These are phyloP conservation scores for Aspergillus sp. DNA, from an alignment of 2,329 filamentous ascomycete genomes.

Conservation along the genomic window DNA sequence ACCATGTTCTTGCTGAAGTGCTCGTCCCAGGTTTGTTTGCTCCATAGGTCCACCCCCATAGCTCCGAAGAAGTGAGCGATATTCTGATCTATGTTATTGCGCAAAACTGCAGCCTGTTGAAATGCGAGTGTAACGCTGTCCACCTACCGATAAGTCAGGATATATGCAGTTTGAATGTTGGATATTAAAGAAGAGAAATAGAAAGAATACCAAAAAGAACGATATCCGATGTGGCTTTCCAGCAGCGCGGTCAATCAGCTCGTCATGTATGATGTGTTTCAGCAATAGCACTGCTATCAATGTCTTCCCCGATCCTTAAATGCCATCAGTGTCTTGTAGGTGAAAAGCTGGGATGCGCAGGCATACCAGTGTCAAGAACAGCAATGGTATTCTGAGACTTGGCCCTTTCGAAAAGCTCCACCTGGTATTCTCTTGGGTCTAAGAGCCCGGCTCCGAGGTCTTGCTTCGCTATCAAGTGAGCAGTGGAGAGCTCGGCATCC, in stretches of 20 bases:
- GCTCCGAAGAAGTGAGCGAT: slow-evolving; percentile 73
- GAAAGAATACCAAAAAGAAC: slow-evolving; percentile 71
- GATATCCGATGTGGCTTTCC: slow-evolving; percentile 65
- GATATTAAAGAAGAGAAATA: not conserved
- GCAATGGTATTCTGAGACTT: slow-evolving; percentile 86
- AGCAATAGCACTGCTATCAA: slow-evolving; percentile 89
- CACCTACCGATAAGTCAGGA: slow-evolving; percentile 50
- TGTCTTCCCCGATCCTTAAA: slow-evolving; percentile 81
- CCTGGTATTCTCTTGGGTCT: slow-evolving; percentile 83
- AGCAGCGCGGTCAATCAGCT: slow-evolving; percentile 66
- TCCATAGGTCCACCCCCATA: slow-evolving; percentile 63
- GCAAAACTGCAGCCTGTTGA: slow-evolving; percentile 82
- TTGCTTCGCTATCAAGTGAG: slow-evolving; percentile 54
- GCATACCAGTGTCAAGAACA: slow-evolving; percentile 79
- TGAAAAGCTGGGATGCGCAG: not conserved
- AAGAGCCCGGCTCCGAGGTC: slow-evolving; percentile 62
- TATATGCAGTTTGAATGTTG: not conserved
- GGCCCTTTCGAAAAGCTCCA: slow-evolving; percentile 85
- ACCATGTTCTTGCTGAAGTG: slow-evolving; percentile 69
- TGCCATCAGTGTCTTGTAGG: not conserved
- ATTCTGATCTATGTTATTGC: slow-evolving; percentile 74
- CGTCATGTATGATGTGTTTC: slow-evolving; percentile 71
- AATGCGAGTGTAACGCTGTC: slow-evolving; percentile 87
- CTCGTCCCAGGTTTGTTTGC: slow-evolving; percentile 58
- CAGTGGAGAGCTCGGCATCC: slow-evolving; percentile 54